These are phyloP conservation scores for Carex littledalei DNA, from an alignment of 176 grass and related monocot species.

Conservation along the genomic window DNA sequence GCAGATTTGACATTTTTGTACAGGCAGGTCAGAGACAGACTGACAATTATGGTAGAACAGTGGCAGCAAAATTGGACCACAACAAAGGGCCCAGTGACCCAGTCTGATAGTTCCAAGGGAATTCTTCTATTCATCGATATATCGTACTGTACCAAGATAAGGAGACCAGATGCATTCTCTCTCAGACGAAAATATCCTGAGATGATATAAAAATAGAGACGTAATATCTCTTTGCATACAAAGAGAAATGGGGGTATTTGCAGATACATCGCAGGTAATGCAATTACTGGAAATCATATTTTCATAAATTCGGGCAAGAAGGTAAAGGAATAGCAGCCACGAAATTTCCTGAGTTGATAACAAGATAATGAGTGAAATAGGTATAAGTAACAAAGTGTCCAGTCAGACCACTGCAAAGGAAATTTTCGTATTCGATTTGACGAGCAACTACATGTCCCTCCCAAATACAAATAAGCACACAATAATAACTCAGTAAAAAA, in stretches of 20 bases:
- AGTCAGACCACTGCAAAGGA: background rate
- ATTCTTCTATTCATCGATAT: background rate
- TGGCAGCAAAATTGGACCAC: background rate
- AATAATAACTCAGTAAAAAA: slow-evolving; percentile 17
- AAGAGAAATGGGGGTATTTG: background rate
- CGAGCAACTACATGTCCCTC: slow-evolving; percentile 5
- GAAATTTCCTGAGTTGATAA: background rate
- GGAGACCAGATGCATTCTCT: background rate
- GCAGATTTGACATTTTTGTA: background rate
- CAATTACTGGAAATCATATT: background rate
- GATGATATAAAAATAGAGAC: background rate
- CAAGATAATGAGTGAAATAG: background rate
- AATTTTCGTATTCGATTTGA: background rate
- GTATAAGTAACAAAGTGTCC: background rate
- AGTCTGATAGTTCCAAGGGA: background rate
- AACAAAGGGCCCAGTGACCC: background rate
- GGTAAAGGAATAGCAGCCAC: background rate
- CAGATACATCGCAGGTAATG: background rate
- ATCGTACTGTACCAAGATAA: background rate
- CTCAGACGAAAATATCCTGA: background rate
- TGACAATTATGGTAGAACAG: background rate
- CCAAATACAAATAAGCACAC: slow-evolving; percentile 19
- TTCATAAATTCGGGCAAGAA: background rate
- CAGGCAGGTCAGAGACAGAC: background rate
- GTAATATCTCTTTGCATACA: background rate